Base-by-base conservation (phyloP, 2,329 filamentous ascomycete genomes). In the Sclerotinia minor region DNA sequence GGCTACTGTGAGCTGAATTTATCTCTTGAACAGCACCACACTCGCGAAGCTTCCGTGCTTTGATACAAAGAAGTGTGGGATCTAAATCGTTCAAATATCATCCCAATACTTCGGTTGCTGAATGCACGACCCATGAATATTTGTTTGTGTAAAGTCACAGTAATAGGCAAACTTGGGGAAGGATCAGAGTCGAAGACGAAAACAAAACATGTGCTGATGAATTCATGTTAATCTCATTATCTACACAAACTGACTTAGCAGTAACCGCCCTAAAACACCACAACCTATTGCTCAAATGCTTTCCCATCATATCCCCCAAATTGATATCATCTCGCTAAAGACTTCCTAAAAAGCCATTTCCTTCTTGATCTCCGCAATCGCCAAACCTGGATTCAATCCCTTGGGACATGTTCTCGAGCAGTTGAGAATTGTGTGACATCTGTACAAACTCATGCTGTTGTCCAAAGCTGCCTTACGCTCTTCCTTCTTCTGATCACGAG, bases 341-440 rank as follows among this genome's bases (percentile, higher is more conserved):
- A 21, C n/a, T 38, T 32, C 59, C 77, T 76, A 77, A 64, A 78
- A 77, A 44, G 94, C 88, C 91, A 98, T 90, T 83, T 89, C 87
- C 91, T 97, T 97, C 91, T 98, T 98, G 81, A 97, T 97, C 85
- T 97, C 91, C 65, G 94, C 94, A 82, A 99, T 96, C 24, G 95
- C 95, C 79, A 92, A 85, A 72, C 92, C 95, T 26, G 95, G 95
- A 85, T 99, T 99, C 75, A 99, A 82, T 57, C 95, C 95, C 92
- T 99, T 99, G 78, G 95, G 95, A 82, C 95, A 99, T 67, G 94
- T 97, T 80, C 92, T 86, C 74, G 94, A 94, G 88, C 94, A 99
- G 87, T 99, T 99, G 76, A 99, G 88, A 79, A 99, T 99, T 72
- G 95, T 99, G 85, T 99, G 95, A 86, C 95, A 99, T 78, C 95